Evolutionary conservation across 179 eudicot genomes (phyloP), one percentile per base, ranked within the genome.

Genomic region (Patellifolia procumbens): DNA sequence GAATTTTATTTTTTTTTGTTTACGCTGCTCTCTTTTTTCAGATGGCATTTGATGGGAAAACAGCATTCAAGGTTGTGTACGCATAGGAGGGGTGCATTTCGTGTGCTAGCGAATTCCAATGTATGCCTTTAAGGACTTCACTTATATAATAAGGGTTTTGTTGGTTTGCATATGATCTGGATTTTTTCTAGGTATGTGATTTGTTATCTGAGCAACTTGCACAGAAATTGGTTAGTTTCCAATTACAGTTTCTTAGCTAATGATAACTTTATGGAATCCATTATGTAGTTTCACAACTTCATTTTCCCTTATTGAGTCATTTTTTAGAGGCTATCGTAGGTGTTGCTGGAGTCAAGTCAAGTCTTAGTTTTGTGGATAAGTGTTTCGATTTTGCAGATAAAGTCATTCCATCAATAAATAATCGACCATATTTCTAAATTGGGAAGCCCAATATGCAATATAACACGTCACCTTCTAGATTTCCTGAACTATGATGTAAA

Each of bases 31-130:
- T 56, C 63, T 79, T 83, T 17, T 79, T 83, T 17, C 83, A 91
- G 97, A 86, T 82, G 88, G 92, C 81, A 81, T 11, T 79, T 74
- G 75, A 80, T 69, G 63, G 80, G 88, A 75, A 78, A 75, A 51
- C 78, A 80, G 51, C 83, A 78, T 66, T 66, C 65, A 58, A 81
- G 79, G 71, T 46, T 73, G 77, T 59, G 76, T 52, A 56, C 80
- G 60, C 80, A 28, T 64, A 85, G 84, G 77, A 85, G 85, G 84
- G 79, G 85, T 46, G 81, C 84, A 66, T 48, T 86, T 76, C 89
- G 80, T 64, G 76, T 92, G 84, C 80, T 88, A 79, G 91, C 94
- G 68, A 83, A 82, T 84, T 81, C 89, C 75, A 87, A 89, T 86
- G 98, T 93, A 93, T 79, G 97, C 83, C 77, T 74, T 75, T 80